phyloP scores from a whole-genome alignment of 805 yeast species.

The Candida michaelii region DNA sequence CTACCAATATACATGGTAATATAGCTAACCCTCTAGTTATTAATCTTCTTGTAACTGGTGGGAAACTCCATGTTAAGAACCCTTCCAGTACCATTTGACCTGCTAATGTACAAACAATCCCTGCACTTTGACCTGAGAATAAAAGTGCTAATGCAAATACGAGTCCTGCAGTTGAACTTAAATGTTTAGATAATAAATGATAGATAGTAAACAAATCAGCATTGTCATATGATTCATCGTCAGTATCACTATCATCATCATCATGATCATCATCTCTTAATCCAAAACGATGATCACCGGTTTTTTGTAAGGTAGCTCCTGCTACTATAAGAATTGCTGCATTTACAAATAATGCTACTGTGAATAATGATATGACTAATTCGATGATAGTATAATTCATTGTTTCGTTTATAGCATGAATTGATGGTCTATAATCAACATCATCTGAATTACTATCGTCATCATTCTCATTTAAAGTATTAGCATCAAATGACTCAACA shows the following conservation, averaged over 20 bases:
- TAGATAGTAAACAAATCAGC: conserved; percentile 86
- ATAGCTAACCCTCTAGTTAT: conserved; percentile 83
- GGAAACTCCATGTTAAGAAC: conserved; percentile 72
- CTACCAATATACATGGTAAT: conserved; percentile 78
- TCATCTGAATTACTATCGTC: conserved; percentile 5
- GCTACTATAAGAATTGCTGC: conserved; percentile 75
- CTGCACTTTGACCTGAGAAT: conserved; percentile 93
- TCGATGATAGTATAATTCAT: conserved; percentile 41
- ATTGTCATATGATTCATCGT: conserved; percentile 42
- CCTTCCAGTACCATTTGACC: conserved; percentile 96
- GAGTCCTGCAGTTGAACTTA: conserved; percentile 84
- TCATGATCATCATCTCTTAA: conserved; percentile 13
- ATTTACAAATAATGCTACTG: conserved; percentile 46
- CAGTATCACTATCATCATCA: conserved; percentile 23
- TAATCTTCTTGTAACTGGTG: conserved; percentile 79
- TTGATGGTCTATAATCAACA: conserved; percentile 37
- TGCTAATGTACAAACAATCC: conserved; percentile 89
- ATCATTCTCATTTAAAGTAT: conserved; percentile 2
- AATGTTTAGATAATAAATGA: conserved; percentile 61
- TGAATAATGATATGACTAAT: conserved; percentile 38
- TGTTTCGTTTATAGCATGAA: conserved; percentile 41
- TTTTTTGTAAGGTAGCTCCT: conserved; percentile 68
- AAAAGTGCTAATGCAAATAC: conserved; percentile 86
- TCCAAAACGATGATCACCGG: conserved; percentile 17
- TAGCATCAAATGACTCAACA: conserved; percentile 3